Evolutionary conservation across 2,329 filamentous ascomycete genomes (phyloP), one percentile per base, ranked within the genome.

Genomic region (Monilinia polystroma): DNA sequence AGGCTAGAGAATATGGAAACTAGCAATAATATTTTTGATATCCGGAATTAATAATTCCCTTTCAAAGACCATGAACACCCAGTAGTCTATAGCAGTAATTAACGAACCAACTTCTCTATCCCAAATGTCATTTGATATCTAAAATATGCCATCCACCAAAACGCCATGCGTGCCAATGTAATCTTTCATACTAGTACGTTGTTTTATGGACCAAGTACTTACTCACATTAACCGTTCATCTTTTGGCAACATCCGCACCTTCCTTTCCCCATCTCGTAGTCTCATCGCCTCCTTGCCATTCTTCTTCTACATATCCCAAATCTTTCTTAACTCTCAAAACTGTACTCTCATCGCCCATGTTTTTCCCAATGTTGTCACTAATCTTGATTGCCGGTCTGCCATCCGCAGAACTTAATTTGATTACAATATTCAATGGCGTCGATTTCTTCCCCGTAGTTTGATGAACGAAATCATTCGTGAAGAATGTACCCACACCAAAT

Each of bases 401-500:
- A 18, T 83, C 86, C 0, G 93, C 95, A 12, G 91, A 93, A 69
- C 91, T 92, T 68, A 99, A 84, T 80, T 99, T 99, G 80, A 99
- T 97, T 72, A 99, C 95, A 74, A 99, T 99, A 75, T 99, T 99
- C 65, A 99, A 81, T 0, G 95, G 95, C 20, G 88, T 87, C 0
- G 93, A 97, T 79, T 97, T 98, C 72, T 87, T 87, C 51, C 89
- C 88, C 0, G 88, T 90, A 47, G 83, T 87, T 68, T 85, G 80
- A 71, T 90, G 86, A n/a, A 80, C 81, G 77, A 95, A 99, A 78
- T 99, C 95, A 75, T 99, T 97, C 4, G 95, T 99, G 73, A 99
- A 84, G 79, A 92, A 98, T 0, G 95, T 99, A 5, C 95, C 95
- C 1, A 99, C 91, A 68, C 95, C 95, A 80, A 99, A 99, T 0